Base-by-base conservation (phyloP, 805 yeast species). In the Yarrowia deformans region DNA sequence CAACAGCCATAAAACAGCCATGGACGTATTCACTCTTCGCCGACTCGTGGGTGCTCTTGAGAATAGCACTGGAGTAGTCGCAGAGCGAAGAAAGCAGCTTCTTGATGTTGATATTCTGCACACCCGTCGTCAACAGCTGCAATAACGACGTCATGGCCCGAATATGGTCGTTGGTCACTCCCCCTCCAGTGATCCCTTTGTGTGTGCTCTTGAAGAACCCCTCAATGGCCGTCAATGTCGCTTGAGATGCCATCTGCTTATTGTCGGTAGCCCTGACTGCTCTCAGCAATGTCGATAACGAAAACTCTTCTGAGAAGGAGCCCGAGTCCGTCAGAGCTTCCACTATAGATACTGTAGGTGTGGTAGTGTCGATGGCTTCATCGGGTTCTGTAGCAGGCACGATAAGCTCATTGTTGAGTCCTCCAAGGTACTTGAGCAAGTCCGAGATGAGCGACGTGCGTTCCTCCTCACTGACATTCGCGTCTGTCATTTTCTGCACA, bases 251-350 rank as follows among this genome's bases (percentile, higher is more conserved):
- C 52, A 60, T 18, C 32, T 60, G 52, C 32, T 48, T 48, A 39
- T 39, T 39, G 32, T 63, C 68, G 18, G 56, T 39, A 0, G 68
- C 48, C 16, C 29, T 39, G 18, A 63, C 48, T 3, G 55, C 48
- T 12, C 48, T 4, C 10, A 63, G 48, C 6, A 48, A 35, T 13
- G 68, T 63, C 9, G 55, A 8, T 12, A 60, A 42, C 3, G 66
- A 60, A 19, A 60, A 60, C 43, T 43, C 52, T 7, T 45, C 66
- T n/a, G 64, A 58, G 43, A 58, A 55, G 5, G 61, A 55, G 5
- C 61, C 46, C 8, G 63, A 56, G 6, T 40, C 39, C 3, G 34
- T 29, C 39, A 56, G 52, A 23, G 68, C 68, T 16, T 46, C 56
- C 16, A 39, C 56, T n/a, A 63, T 37, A 18, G 68, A 63, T 10